Evolutionary conservation across 1,139 yeast genomes (phyloP), one percentile per base, ranked within the genome.

Genomic region (Candida sanyaensis): DNA sequence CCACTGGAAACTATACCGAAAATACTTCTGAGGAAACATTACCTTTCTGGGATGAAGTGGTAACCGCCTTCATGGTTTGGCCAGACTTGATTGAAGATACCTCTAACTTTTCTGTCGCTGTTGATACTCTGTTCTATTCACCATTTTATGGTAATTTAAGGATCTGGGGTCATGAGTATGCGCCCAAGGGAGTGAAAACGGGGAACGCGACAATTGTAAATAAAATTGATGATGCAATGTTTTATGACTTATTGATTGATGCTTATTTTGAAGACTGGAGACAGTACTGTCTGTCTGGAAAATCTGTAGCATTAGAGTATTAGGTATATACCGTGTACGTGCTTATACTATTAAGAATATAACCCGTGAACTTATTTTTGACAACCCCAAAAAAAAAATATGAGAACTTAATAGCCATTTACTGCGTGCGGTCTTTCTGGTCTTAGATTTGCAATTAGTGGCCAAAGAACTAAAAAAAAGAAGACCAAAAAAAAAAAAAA

Each of bases 1-100:
- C 57, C 11, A 61, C 65, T 26, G 76, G 75, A 38, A 71, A 69
- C 57, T 67, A 59, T 53, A 50, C 66, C 4, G 58, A 53, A 44
- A 66, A 65, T 50, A 43, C 24, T 54, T 46, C 42, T 4, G 47
- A 59, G 47, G 63, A 62, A 21, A 62, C 64, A 17, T 57, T 71
- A 45, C 75, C 76, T 49, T 66, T 69, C 57, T 69, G 76, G 75
- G 75, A 71, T 56, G 69, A 65, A 42, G 74, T 67, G 44, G 75
- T 68, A 21, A 51, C 65, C 41, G 69, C 69, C 8, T 62, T 56
- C 54, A 58, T 71, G 64, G 61, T 65, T 3, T 62, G 53, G 55
- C 73, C 74, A 34, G 73, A 70, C 1, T 45, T 70, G 43, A 53
- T 71, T 30, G 40, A 49, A 13, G 55, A 57, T 40, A 55, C 66